Evolutionary conservation across 192 early-diverging fungal genomes (phyloP), one percentile per base, ranked within the genome.

Genomic region (Chytriomyces hyalinus): DNA sequence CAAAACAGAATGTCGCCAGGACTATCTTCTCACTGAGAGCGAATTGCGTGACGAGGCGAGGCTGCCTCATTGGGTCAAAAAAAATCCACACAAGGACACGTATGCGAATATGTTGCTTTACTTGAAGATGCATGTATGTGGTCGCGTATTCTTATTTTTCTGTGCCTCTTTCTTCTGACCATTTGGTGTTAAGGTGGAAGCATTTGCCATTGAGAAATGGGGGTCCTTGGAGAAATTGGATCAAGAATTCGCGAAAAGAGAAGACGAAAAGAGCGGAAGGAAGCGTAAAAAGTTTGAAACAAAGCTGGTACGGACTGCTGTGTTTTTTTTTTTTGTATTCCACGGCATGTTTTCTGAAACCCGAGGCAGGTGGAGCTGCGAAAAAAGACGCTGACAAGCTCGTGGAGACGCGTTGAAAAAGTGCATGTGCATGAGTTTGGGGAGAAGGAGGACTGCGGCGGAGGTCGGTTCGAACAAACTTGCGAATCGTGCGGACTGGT

Each of bases 91-190:
- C 76, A 98, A 97, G 75, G 89, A 93, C 0, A 96, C 94, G 2
- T 99, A 95, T 91, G 95, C 94, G 84, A 95, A 95, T 83, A 99
- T 99, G 97, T 90, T 96, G 80, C 83, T 99, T 20, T 99, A 94
- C 71, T 84, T 97, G 20, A 87, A 96, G 15, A 84, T 85, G 70
- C 92, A 94, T 79, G 93, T 91, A 78, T n/a, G 53, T 20, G 53
- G 15, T 57, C 53, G 53, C 4, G 53, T 57, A 13, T 66, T n/a
- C 11, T 65, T 24, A 5, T 65, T 13, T 28, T 15, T 65, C 20
- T 57, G 15, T 4, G 20, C 1, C 13, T 4, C 13, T 57, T 57
- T 57, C 36, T 57, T 57, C 53, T 20, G 20, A 57, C 13, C 53
- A 57, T 57, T 57, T 57, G 53, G 20, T 5, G 5, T 20, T 24